Evolutionary conservation across 78 protist species (phyloP), one percentile per base, ranked within the genome.

Genomic region (Dictyostelium firmibasis): DNA sequence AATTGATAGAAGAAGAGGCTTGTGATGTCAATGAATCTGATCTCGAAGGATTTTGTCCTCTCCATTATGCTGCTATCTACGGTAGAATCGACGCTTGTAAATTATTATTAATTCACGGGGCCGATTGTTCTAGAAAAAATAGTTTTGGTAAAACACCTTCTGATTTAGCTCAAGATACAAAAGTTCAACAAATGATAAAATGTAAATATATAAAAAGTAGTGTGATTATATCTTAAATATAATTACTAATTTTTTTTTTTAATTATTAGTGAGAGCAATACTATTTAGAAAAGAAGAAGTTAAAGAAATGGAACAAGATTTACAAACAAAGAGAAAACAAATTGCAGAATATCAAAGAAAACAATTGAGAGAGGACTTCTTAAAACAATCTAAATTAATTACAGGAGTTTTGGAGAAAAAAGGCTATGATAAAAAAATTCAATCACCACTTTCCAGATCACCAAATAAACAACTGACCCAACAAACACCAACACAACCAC

Each of bases 141-240:
- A 91, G 84, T 76, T 91, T 84, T 84, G 91, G 91, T 43, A 91
- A 91, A 77, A 91, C 95, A 33, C 95, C 95, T 44, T 81, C 84
- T 0, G 95, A 91, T 84, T 62, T 91, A 25, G 95, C 95, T 18
- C 95, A 91, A 62, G 95, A 91, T 75, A 72, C 77, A 27, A 83
- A 76, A 74, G 91, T 91, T 27, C 95, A 91, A 76, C 95, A 91
- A 84, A 91, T 91, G 95, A 91, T 91, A 9, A 91, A 84, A 84
- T 60, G 95, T 91, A 91, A 27, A 0, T 25, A 75, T 75, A 70
- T 8, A 8, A 44, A 44, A 8, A 44, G 7, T 44, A 44, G n/a
- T n/a, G n/a, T n/a, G n/a, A n/a, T n/a, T n/a, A n/a, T n/a, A n/a
- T n/a, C n/a, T n/a, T n/a, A n/a, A n/a, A n/a, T n/a, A n/a, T n/a